Evolutionary conservation across 2,329 filamentous ascomycete genomes (phyloP).

Genomic region (Epicoccum nigrum): DNA sequence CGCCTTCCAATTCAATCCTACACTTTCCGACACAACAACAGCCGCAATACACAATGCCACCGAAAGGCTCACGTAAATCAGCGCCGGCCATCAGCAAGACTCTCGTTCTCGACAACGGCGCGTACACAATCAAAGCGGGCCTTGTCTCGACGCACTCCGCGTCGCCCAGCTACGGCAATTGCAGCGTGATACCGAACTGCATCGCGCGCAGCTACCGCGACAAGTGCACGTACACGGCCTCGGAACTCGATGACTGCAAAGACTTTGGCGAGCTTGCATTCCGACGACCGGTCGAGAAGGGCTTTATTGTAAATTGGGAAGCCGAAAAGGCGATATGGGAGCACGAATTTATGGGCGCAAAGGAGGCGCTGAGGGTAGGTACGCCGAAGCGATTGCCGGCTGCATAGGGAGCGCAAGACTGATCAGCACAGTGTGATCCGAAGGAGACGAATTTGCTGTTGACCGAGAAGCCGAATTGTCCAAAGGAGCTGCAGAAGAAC

Average conservation of each 20-base stretch:
- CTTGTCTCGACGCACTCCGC: slow-evolving; percentile 57
- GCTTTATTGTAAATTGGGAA: slow-evolving; percentile 96
- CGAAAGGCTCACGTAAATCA: slow-evolving; percentile 42
- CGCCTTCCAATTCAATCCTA: not conserved
- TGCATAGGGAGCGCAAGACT: slow-evolving; percentile 8
- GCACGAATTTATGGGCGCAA: slow-evolving; percentile 78
- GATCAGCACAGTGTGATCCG: slow-evolving; percentile 66
- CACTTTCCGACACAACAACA: not conserved
- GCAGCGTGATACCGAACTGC: slow-evolving; percentile 82
- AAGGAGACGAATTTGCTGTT: slow-evolving; percentile 82
- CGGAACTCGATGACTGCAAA: slow-evolving; percentile 76
- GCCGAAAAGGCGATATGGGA: slow-evolving; percentile 96
- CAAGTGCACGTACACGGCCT: slow-evolving; percentile 77
- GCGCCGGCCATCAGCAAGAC: slow-evolving; percentile 54
- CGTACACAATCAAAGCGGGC: slow-evolving; percentile 88
- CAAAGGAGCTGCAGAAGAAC: slow-evolving; percentile 82
- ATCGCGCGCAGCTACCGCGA: slow-evolving; percentile 79
- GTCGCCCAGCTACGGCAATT: slow-evolving; percentile 50
- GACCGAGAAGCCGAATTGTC: slow-evolving; percentile 82
- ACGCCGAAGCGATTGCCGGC: slow-evolving; percentile 14
- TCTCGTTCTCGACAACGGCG: slow-evolving; percentile 92
- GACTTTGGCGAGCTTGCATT: slow-evolving; percentile 92
- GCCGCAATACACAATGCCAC: slow-evolving; percentile 30
- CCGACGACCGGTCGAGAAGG: slow-evolving; percentile 88
- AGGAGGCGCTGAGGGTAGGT: slow-evolving; percentile 62